Evolutionary conservation across 2,329 filamentous ascomycete species (phyloP).

Genomic region (Pseudogymnoascus sp.): DNA sequence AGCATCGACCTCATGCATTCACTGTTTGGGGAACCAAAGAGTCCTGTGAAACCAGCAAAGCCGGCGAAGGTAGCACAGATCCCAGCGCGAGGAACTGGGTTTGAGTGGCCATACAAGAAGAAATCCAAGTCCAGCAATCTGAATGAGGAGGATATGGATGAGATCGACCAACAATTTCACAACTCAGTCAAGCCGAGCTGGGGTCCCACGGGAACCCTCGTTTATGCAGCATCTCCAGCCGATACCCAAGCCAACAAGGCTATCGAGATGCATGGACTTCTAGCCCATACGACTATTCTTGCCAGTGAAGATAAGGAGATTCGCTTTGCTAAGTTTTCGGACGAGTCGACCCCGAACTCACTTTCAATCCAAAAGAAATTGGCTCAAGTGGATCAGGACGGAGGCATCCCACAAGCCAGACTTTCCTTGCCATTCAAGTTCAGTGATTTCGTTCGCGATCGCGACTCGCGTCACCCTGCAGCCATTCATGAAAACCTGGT

Average conservation of each 20-base stretch:
- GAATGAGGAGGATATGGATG: constrained; percentile 54
- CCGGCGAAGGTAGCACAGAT: not conserved
- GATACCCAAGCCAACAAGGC: constrained; percentile 20
- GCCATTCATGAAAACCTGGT: constrained; percentile 62
- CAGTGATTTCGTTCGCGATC: constrained; percentile 40
- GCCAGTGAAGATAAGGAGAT: constrained; percentile 59
- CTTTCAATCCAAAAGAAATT: constrained; percentile 48
- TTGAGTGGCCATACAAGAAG: constrained; percentile 81
- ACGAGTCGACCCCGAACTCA: constrained; percentile 50
- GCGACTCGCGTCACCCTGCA: constrained; percentile 35
- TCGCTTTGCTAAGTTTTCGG: constrained; percentile 56
- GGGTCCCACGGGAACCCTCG: constrained; percentile 65
- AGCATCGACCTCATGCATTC: constrained; percentile 97
- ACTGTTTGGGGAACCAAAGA: constrained; percentile 69
- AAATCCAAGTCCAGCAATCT: constrained; percentile 61
- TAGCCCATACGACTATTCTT: constrained; percentile 48
- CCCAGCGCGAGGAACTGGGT: not conserved
- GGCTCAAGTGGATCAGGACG: constrained; percentile 45
- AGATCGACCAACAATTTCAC: constrained; percentile 61
- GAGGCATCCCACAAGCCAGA: constrained; percentile 54
- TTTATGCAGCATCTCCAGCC: constrained; percentile 47
- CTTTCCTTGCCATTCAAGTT: constrained; percentile 42
- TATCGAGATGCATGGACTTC: constrained; percentile 39
- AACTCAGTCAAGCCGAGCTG: constrained; percentile 71
- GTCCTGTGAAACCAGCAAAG: constrained; percentile 44